Conservation (phyloP, 2,329 filamentous ascomycete genomes). For the Dactylellina parvicollis region DNA sequence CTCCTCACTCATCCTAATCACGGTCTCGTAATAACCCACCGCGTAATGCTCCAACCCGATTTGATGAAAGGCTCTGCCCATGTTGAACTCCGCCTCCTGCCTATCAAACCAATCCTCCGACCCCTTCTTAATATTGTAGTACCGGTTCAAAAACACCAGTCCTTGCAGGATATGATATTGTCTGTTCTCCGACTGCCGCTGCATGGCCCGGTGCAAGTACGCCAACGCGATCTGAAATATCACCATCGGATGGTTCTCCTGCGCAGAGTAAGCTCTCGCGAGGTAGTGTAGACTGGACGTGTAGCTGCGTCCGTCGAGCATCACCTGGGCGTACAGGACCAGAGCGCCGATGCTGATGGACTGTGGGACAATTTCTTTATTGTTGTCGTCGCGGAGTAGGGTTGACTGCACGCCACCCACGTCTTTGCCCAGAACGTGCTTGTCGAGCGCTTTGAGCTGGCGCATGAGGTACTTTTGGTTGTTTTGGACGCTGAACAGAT, state of each 20-base stretch:
- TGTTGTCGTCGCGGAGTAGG: constrained; percentile 59
- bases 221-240: constrained; percentile 82
- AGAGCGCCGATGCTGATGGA: constrained; percentile 81
- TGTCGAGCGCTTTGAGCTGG: constrained; percentile 90
- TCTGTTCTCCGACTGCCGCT: constrained; percentile 87
- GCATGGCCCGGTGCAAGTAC: constrained; percentile 88
- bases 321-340: constrained; percentile 88
- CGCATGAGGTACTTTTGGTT: constrained; percentile 87
- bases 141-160: constrained; percentile 79
- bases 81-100: constrained; percentile 84
- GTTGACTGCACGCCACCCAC: constrained; percentile 59
- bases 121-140: constrained; percentile 70
- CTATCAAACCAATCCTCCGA: constrained; percentile 60
- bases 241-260: constrained; percentile 79
- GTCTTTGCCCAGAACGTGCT: constrained; percentile 68
- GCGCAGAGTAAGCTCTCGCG: constrained; percentile 77
- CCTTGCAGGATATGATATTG: constrained; percentile 89
- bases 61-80: constrained; percentile 78
- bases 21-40: constrained; percentile 74
- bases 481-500: constrained; percentile 58
- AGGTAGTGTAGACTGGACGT: constrained; percentile 77
- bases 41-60: constrained; percentile 76
- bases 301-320: constrained; percentile 84
- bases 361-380: constrained; percentile 62
- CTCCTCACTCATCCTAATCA: constrained; percentile 66